These are phyloP conservation scores for Pistacia integerrima DNA, from an alignment of 345 rosid species.

Conservation along the genomic window DNA sequence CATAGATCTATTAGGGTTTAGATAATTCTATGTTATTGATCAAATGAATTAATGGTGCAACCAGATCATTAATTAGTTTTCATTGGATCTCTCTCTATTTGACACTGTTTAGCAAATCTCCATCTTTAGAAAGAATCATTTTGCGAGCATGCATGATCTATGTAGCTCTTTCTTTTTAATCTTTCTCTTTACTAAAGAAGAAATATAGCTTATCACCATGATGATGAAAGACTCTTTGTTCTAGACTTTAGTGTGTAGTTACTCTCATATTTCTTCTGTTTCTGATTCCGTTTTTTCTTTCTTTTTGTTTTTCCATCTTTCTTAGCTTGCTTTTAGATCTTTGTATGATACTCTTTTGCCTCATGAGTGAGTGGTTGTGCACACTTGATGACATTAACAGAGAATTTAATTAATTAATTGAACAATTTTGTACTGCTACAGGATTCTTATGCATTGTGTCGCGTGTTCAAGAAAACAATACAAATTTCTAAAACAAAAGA, in stretches of 20 bases:
- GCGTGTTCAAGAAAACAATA: slow-evolving; percentile 65
- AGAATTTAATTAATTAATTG: background rate
- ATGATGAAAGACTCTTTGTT: slow-evolving; percentile 46
- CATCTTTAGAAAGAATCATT: slow-evolving; percentile 13
- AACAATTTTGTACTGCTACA: slow-evolving; percentile 17
- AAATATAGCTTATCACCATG: slow-evolving; percentile 17
- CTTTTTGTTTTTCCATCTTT: slow-evolving; percentile 23
- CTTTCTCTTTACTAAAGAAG: slow-evolving; percentile 28
- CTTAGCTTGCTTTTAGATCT: slow-evolving; percentile 14
- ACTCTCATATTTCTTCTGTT: slow-evolving; percentile 9
- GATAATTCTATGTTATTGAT: too few relatives aligned
- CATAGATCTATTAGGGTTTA: background rate
- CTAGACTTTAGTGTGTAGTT: slow-evolving; percentile 31
- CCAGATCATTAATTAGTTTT: too few relatives aligned
- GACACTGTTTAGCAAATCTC: slow-evolving; percentile 10
- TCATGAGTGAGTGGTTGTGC: background rate
- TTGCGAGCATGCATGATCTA: slow-evolving; percentile 13
- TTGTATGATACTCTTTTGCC: slow-evolving; percentile 17
- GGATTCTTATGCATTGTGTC: slow-evolving; percentile 81
- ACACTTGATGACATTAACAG: background rate
- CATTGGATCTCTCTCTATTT: background rate
- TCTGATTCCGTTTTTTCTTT: slow-evolving; percentile 3
- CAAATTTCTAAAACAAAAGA: slow-evolving; percentile 47
- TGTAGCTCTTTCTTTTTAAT: background rate
- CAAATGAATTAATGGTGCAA: too few relatives aligned